phyloP scores from a whole-genome alignment of 306 rosid genomes.

The Lathyrus sativus region DNA sequence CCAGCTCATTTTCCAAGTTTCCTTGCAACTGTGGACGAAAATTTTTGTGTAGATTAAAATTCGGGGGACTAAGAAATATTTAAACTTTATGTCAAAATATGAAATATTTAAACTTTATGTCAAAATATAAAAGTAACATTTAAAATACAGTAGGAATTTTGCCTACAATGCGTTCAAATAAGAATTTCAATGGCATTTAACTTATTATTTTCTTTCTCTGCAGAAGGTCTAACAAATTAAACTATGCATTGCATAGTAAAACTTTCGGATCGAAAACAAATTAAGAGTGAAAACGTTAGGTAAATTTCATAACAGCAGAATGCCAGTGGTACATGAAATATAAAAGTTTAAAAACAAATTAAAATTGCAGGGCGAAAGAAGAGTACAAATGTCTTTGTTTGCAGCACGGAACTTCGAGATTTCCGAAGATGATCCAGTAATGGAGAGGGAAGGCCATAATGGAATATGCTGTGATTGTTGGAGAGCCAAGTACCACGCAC shows the following conservation, averaged over 20 bases:
- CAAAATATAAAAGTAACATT: neutral
- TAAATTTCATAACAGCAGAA: neutral
- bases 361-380: constrained; percentile 26
- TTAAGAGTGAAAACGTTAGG: neutral
- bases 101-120: neutral
- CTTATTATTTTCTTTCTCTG: constrained; percentile 12
- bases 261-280: constrained; percentile 6
- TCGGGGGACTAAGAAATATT: neutral
- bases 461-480: constrained; percentile 51
- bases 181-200: neutral
- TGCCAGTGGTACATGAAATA: constrained; percentile 26
- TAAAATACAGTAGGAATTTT: constrained; percentile 3
- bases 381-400: constrained; percentile 55
- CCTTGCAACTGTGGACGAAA: constrained; percentile 58
- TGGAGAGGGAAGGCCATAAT: constrained; percentile 75
- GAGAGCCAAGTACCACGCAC: constrained; percentile 86
- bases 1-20: constrained; percentile 72
- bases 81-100: neutral
- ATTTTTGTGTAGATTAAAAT: constrained; percentile 16
- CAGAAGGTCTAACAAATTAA: constrained; percentile 21
- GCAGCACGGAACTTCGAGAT: constrained; percentile 47
- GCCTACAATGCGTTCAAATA: constrained; percentile 9
- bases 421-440: constrained; percentile 71
- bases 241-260: constrained; percentile 16
- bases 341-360: neutral